Evolutionary conservation across 192 early-diverging fungal genomes (phyloP), one percentile per base, ranked within the genome.

Genomic region (Rhizophagus prolifer): DNA sequence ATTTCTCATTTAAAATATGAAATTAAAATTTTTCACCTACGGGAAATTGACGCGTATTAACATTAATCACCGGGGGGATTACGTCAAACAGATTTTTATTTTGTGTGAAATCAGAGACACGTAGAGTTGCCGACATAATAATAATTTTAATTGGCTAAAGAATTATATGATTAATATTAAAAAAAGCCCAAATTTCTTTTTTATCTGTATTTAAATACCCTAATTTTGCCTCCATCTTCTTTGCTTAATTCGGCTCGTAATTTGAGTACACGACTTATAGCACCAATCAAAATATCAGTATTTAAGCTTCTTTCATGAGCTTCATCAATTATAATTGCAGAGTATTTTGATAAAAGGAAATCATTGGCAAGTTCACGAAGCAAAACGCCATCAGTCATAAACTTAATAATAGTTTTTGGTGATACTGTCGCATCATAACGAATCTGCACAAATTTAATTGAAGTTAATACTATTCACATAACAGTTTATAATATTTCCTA

Each of bases 321-420:
- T 82, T 99, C 98, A 81, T 99, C 98, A 50, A 97, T 94, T 64
- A 99, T 97, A 34, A 99, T 92, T 31, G 90, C 93, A 2, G 96
- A 97, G 80, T 99, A 99, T 79, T 94, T 90, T 38, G 90, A 88
- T n/a, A 99, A 81, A 26, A 98, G 84, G 59, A 98, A 83, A 78
- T 98, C 98, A 41, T 81, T 82, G 21, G 92, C 86, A 58, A 99
- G 86, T 82, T 99, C 98, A 47, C 97, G 91, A 60, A 99, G 87
- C 71, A 99, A 83, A 76, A 99, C 96, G 86, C 98, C 98, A 83
- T 99, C 98, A 8, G 98, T 99, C 96, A 99, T 98, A 75, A 99
- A 99, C 85, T 99, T 98, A 75, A 99, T 94, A 21, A 94, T 86
- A 6, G 97, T 98, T 10, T 88, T 82, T 2, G 84, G 65, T 0